Percentiles rank a stretch among this genome's conserved stretches.
Evolutionary conservation across 345 rosid species (phyloP).

Genomic region (Angophora floribunda): DNA sequence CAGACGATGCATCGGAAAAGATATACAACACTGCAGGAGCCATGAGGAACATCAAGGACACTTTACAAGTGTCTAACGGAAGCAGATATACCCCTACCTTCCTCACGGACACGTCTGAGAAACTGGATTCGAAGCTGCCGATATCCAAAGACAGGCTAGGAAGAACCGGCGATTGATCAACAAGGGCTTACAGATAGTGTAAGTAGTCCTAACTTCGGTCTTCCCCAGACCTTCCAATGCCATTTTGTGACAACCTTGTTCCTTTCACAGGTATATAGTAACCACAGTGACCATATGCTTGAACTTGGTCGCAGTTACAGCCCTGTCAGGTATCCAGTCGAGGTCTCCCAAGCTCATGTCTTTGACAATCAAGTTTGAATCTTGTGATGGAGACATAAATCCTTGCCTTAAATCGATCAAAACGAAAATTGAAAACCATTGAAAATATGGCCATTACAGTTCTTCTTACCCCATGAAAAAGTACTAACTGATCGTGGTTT

Average conservation of each 20-base stretch:
- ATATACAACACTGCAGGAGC: constrained; percentile 49
- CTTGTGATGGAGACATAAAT: not conserved
- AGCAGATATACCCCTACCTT: constrained; percentile 12
- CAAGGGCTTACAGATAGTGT: constrained; percentile 46
- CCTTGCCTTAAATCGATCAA: not conserved
- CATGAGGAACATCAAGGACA: constrained; percentile 35
- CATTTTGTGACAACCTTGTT: not conserved
- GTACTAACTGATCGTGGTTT: not conserved
- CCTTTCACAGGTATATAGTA: constrained; percentile 33
- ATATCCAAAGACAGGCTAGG: constrained; percentile 31
- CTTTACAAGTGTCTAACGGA: constrained; percentile 13
- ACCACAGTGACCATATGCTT: constrained; percentile 33
- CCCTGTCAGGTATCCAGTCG: constrained; percentile 33
- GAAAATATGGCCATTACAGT: not conserved
- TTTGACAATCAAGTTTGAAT: not conserved
- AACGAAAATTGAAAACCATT: not conserved
- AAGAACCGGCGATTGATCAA: constrained; percentile 42
- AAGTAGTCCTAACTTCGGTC: not conserved
- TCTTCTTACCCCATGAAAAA: not conserved
- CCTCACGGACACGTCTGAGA: constrained; percentile 32
- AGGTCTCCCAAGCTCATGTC: not conserved
- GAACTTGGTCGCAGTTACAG: constrained; percentile 29
- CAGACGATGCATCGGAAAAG: constrained; percentile 42
- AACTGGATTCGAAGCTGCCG: constrained; percentile 30
- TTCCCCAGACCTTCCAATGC: not conserved